A percentile compares a stretch with the other conserved stretches of the same genome.
These are phyloP conservation scores for Cenchrus purpureus DNA, from an alignment of 176 grass and related monocot genomes.

Conservation along the genomic window DNA sequence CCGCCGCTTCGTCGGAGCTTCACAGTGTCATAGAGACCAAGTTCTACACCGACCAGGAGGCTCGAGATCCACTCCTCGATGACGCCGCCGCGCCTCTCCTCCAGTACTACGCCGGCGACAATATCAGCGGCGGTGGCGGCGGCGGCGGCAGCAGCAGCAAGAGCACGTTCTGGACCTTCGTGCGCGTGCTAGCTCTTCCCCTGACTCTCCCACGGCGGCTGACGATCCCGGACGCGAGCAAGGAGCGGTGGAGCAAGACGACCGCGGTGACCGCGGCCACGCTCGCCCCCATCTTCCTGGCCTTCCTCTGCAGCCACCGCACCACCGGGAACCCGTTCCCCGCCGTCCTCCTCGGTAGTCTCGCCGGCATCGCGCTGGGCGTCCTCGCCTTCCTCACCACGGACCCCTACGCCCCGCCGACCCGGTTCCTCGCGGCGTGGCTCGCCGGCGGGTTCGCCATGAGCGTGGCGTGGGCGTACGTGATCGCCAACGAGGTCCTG, in stretches of 20 bases:
- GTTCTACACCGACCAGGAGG: conserved; percentile 20
- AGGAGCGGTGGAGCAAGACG: conserved; percentile 72
- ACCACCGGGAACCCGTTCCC: conserved; percentile 11
- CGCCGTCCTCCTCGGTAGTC: conserved; percentile 21
- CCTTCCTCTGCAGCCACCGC: conserved; percentile 39
- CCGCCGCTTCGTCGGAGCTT: neutral
- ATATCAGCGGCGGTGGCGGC: neutral
- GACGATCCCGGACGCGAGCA: conserved; percentile 70
- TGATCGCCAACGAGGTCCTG: conserved; percentile 60
- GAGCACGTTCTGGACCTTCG: neutral
- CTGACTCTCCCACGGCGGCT: conserved; percentile 60
- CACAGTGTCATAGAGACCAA: neutral
- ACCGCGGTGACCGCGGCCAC: conserved; percentile 52
- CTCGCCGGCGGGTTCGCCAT: conserved; percentile 66
- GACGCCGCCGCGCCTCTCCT: conserved; percentile 21
- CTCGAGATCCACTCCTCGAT: neutral
- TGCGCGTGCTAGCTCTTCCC: conserved; percentile 46
- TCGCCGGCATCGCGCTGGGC: conserved; percentile 39
- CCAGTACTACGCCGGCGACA: neutral
- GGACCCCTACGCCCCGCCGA: conserved; percentile 31
- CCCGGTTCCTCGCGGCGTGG: conserved; percentile 50
- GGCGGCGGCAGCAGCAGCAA: neutral
- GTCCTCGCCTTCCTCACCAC: conserved; percentile 47
- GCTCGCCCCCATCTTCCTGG: conserved; percentile 55
- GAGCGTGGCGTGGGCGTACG: conserved; percentile 70